Evolutionary conservation across 164 flowering plant species (phyloP).

Genomic region (Magnolia sinica): DNA sequence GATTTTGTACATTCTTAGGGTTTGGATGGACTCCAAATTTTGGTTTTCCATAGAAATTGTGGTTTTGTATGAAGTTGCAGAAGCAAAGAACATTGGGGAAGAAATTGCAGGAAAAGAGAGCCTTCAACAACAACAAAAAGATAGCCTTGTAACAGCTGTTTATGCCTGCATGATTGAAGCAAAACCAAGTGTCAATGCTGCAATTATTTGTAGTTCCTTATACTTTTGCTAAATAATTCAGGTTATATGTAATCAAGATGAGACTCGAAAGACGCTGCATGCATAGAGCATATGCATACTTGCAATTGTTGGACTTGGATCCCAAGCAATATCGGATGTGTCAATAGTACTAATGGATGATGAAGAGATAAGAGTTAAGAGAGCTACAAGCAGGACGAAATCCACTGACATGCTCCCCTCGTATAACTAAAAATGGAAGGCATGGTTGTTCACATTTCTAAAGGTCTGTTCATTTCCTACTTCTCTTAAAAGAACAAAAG

Average conservation of each 20-base stretch:
- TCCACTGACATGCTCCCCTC: constrained; percentile 60
- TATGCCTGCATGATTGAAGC: constrained; percentile 1
- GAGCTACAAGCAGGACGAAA: constrained; percentile 69
- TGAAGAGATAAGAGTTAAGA: constrained; percentile 80
- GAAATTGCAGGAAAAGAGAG: constrained; percentile 42
- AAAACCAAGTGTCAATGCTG: neutral
- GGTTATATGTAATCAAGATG: constrained; percentile 32
- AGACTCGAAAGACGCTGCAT: constrained; percentile 24
- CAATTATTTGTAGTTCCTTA: neutral
- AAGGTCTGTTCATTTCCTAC: constrained; percentile 43
- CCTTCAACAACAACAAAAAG: constrained; percentile 39
- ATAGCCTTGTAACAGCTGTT: constrained; percentile 24
- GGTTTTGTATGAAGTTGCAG: constrained; percentile 6
- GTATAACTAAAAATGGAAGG: constrained; percentile 40
- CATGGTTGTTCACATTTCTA: constrained; percentile 78
- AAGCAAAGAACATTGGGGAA: constrained; percentile 40
- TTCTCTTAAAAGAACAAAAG: neutral
- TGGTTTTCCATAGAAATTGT: too few relatives aligned
- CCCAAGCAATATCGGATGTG: constrained; percentile 30
- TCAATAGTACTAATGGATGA: constrained; percentile 58
- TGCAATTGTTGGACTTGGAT: constrained; percentile 38
- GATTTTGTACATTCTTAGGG: too few relatives aligned
- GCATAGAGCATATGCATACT: constrained; percentile 54
- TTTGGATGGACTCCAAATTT: too few relatives aligned
- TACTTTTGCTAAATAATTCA: constrained; percentile 21